Base-by-base conservation (phyloP, 1,284 basidiomycete species). In the Ceraceosorus bombacis region DNA sequence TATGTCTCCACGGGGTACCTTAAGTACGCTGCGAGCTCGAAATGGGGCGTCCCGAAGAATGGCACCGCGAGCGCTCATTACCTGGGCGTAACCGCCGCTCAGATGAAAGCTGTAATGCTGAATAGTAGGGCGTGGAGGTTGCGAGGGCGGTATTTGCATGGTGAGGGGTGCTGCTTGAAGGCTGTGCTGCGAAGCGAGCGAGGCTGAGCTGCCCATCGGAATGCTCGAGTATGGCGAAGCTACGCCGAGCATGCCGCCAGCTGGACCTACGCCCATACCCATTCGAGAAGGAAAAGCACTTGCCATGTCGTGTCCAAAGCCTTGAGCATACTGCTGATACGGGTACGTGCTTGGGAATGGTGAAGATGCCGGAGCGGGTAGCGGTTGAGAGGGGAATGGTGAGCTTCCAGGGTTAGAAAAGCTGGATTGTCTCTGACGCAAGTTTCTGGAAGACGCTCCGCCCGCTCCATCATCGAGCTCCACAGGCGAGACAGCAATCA, bases 1-100 rank as follows among this genome's bases (percentile, higher is more conserved):
- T 61, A 97, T 88, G 76, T 97, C 93, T 40, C 89, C 89, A 66
- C 92, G 87, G 36, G 90, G 84, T 41, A 95, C 89, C 77, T 89
- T 90, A 81, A 97, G 88, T 57, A 86, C 82, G 39, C 87, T 84
- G 60, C 88, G 88, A 66, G 88, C 87, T 81, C 88, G 85, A 69
- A 91, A 85, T 4, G 92, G 92, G 71, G 87, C 87, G 70, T 93
- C 89, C 68, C 93, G 89, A 63, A 95, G 79, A 62, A 96, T 85
- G 81, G 88, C 85, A 15, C 90, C 91, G 55, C 91, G 83, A 53
- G 92, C 88, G 58, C 86, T 82, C 86, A 95, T 89, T 68, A 96
- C 94, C 78, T 93, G 89, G 74, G 89, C 88, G 80, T 92, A 92
- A 37, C 86, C 84, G 53, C 93, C 93, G 62, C 88, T 89, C 67